phyloP scores from a whole-genome alignment of 2,329 filamentous ascomycete genomes.

The Aspergillus fumigatiaffinis region DNA sequence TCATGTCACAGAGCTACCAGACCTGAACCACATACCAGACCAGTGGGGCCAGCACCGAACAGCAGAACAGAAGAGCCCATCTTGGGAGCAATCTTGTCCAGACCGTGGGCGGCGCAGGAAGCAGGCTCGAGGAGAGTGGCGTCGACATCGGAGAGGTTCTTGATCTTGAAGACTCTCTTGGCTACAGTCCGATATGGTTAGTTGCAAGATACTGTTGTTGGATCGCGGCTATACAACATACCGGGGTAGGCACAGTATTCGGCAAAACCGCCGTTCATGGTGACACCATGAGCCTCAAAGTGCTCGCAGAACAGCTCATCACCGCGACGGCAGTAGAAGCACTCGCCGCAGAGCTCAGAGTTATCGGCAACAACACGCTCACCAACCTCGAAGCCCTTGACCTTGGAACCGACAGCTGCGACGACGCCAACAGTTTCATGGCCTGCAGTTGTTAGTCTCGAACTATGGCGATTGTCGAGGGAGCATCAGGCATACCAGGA shows the following conservation, averaged over 20 bases:
- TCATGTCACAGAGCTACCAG: slow-evolving; percentile 58
- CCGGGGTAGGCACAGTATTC: slow-evolving; percentile 59
- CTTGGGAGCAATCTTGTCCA: slow-evolving; percentile 65
- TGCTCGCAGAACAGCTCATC: slow-evolving; percentile 66
- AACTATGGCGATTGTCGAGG: not conserved
- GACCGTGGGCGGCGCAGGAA: slow-evolving; percentile 66
- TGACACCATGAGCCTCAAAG: slow-evolving; percentile 58
- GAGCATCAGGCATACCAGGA: slow-evolving; percentile 37
- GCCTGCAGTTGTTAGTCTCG: slow-evolving; percentile 35
- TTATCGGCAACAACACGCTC: slow-evolving; percentile 58
- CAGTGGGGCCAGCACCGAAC: slow-evolving; percentile 66
- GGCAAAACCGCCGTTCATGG: slow-evolving; percentile 66
- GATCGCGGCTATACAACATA: slow-evolving; percentile 12
- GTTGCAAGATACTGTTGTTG: not conserved
- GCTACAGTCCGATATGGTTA: slow-evolving; percentile 25
- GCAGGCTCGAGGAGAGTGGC: slow-evolving; percentile 68
- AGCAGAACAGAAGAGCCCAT: slow-evolving; percentile 63
- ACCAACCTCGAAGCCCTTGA: slow-evolving; percentile 58
- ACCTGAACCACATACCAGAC: slow-evolving; percentile 62
- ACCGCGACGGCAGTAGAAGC: slow-evolving; percentile 69
- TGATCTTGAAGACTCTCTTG: slow-evolving; percentile 61
- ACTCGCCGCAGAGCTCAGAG: slow-evolving; percentile 63
- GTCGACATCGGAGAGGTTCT: slow-evolving; percentile 64
- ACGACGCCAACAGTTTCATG: slow-evolving; percentile 67
- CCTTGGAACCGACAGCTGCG: slow-evolving; percentile 55